Evolutionary conservation across 805 yeast species (phyloP), one percentile per base, ranked within the genome.

Genomic region (Pichia kluyveri): DNA sequence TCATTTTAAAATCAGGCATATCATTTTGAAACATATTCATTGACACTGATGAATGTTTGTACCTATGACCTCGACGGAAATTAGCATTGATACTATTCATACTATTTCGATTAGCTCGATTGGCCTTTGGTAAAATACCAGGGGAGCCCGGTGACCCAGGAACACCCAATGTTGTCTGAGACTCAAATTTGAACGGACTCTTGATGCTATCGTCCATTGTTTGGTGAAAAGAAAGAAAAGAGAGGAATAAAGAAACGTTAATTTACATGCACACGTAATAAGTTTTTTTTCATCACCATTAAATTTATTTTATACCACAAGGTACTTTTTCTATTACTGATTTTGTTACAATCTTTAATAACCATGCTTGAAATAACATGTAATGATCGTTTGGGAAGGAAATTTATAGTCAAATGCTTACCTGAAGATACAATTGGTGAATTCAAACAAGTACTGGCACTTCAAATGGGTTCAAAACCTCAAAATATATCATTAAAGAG

Each of bases 21-120:
- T 34, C 37, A 8, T 15, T 15, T 64, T 87, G 96, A 62, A 93
- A 91, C 62, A 91, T 76, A 63, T 91, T 90, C 93, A 91, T 85
- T 6, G 96, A 88, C 7, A 91, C 96, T 9, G 96, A 89, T 3
- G 97, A 89, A 65, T 91, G 98, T 62, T 91, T 91, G 62, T 91
- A 91, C 56, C 91, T 77, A 65, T 91, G 99, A 8, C 99, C 99
- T 56, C 90, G 80, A 71, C 99, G 81, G 57, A 34, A 34, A 34
- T 34, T 34, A 2, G 37, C 17, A 15, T 34, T 34, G 2, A 34
- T 7, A 34, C 37, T 34, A 15, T 34, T 34, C 37, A 34, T 34
- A 15, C 37, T 34, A 34, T 34, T 34, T 8, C 37, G n/a, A 34
- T 34, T 34, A 8, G 37, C 37, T 14, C 37, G n/a, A 15, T 34